phyloP scores from a whole-genome alignment of 2,329 filamentous ascomycete genomes.

The Penicillium paneum region DNA sequence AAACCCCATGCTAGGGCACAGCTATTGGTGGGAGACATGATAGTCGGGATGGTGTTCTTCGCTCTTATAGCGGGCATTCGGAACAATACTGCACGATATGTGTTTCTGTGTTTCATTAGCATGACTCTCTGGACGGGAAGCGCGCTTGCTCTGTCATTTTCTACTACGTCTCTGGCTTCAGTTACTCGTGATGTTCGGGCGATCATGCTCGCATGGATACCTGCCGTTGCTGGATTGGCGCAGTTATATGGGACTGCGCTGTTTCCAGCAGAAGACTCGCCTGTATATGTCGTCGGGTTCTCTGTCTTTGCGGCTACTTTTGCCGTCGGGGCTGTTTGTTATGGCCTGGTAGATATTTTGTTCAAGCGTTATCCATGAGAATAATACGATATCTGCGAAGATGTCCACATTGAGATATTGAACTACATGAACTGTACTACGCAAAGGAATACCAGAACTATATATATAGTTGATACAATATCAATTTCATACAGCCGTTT shows the following conservation, averaged over 20 bases:
- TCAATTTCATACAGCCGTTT: constrained; percentile 8
- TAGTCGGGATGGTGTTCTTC: constrained; percentile 6
- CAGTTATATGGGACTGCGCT: constrained; percentile 8
- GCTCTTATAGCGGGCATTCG: constrained; percentile 2
- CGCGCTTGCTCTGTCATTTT: constrained; percentile 4
- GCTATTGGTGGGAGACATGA: not conserved
- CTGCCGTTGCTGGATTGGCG: constrained; percentile 2
- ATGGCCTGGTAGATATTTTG: not conserved
- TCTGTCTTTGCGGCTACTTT: constrained; percentile 6
- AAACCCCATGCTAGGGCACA: not conserved
- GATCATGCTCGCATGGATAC: constrained; percentile 6
- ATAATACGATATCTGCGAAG: not conserved
- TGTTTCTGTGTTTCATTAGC: constrained; percentile 6
- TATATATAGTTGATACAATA: not conserved
- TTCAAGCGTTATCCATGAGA: constrained; percentile 8
- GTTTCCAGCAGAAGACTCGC: constrained; percentile 5
- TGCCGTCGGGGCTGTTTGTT: not conserved
- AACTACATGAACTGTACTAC: not conserved
- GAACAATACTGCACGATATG: constrained; percentile 2
- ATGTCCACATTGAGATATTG: not conserved
- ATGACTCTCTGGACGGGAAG: constrained; percentile 5
- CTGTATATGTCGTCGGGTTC: constrained; percentile 5
- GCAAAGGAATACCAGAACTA: not conserved
- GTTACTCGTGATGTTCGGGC: constrained; percentile 3
- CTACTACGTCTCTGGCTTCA: constrained; percentile 1